Base-by-base conservation (phyloP, 2,329 filamentous ascomycete genomes). In the Penicillium hordei region DNA sequence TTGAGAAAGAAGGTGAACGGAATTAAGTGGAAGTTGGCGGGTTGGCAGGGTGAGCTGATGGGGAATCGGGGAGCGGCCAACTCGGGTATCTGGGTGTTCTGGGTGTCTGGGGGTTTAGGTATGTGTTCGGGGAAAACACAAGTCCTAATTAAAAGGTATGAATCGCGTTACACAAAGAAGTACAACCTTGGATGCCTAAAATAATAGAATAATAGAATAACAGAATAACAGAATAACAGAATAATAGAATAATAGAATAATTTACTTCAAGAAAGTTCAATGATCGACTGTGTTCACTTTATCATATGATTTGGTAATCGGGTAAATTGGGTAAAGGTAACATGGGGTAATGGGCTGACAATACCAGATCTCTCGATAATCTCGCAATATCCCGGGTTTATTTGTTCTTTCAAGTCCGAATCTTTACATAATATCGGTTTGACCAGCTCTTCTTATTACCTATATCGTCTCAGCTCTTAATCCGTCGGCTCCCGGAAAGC, bases 41-140 rank as follows among this genome's bases (percentile, higher is more conserved):
- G 38, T 44, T 23, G 19, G 9, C 8, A 52, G 33, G 51, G 43
- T 53, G 40, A 48, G 33, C 43, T 48, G 51, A 53, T 38, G 39
- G n/a, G 25, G 48, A 39, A 51, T 36, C 50, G 42, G 51, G n/a
- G 42, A 38, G 29, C 42, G n/a, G 51, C 21, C 31, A 43, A 29
- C 39, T 45, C 43, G 51, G 51, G 31, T 53, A 21, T 53, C 48
- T 49, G 48, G 48, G 36, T 5, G 27, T 5, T 27, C 27, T 27
- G 27, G 27, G 8, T 33, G 31, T n/a, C n/a, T n/a, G n/a, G 15
- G 7, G 33, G 33, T 34, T 9, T 31, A 1, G 12, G 31, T 13
- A 33, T 31, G 25, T 23, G 33, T 19, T 51, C 29, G 31, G 21
- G 27, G 21, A 36, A 27, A 34, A 52, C 25, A 52, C 42, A 2